A percentile compares a stretch with the other conserved stretches of the same genome.
These are phyloP conservation scores for Aspergillus luchuensis DNA, from an alignment of 2,329 filamentous ascomycete species.

Conservation along the genomic window DNA sequence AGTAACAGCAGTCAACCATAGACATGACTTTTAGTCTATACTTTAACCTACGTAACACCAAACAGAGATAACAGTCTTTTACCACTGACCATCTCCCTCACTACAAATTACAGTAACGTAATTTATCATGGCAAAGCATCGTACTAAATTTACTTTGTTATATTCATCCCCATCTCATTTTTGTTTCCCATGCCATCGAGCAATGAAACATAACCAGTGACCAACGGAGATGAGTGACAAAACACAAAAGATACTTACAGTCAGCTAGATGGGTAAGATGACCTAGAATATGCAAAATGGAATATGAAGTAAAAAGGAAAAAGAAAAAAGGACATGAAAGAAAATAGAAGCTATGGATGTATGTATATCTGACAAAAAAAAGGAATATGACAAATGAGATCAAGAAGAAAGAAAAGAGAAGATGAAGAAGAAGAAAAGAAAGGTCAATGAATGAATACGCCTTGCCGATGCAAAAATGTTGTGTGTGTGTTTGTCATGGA, in stretches of 20 bases:
- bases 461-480: constrained; percentile 25
- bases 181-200: not conserved
- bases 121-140: not conserved
- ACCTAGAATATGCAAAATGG: not conserved
- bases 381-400: constrained; percentile 10
- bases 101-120: too few species aligned
- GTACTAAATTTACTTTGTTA: not conserved
- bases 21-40: too few species aligned
- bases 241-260: not conserved
- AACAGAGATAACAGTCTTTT: too few species aligned
- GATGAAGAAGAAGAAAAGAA: not conserved
- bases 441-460: constrained; percentile 23
- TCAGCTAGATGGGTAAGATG: not conserved
- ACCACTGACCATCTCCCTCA: too few species aligned
- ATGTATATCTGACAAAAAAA: not conserved
- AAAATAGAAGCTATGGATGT: not conserved
- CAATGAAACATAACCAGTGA: not conserved
- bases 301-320: not conserved
- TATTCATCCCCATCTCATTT: not conserved
- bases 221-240: not conserved
- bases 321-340: not conserved
- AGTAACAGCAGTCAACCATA: too few species aligned
- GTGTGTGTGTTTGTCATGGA: constrained; percentile 1
- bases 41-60: too few species aligned
- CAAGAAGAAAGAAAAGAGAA: not conserved